phyloP scores from a whole-genome alignment of 495 filamentous ascomycete species.

The Astrocystis sublimbata region DNA sequence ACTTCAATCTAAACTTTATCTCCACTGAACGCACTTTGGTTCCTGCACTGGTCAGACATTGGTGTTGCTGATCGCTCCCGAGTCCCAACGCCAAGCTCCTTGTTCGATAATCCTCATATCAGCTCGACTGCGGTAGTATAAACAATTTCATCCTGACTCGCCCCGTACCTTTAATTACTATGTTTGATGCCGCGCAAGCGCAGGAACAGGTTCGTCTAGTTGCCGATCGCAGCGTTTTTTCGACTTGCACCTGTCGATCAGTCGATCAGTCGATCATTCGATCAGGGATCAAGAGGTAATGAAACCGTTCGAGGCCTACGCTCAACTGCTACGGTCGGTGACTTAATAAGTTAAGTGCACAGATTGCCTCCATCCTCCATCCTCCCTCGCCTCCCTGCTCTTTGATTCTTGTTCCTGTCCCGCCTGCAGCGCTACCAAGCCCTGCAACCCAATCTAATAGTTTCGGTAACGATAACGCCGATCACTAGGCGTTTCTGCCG shows the following conservation, averaged over 20 bases:
- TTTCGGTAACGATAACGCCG: background rate
- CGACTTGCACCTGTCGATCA: slow-evolving; percentile 20
- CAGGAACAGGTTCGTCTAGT: slow-evolving; percentile 5
- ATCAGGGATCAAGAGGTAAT: slow-evolving; percentile 2
- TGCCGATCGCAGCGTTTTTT: slow-evolving; percentile 18
- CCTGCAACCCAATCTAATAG: slow-evolving; percentile 4
- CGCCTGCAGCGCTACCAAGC: slow-evolving; percentile 1
- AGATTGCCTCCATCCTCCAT: too few species aligned
- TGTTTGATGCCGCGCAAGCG: background rate
- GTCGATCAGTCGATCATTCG: slow-evolving; percentile 12
- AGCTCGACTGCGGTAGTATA: too few species aligned
- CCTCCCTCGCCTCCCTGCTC: too few species aligned
- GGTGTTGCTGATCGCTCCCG: background rate
- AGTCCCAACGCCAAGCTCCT: background rate
- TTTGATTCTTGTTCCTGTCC: too few species aligned
- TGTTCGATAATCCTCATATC: slow-evolving; percentile 3
- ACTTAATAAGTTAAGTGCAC: too few species aligned
- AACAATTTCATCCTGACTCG: too few species aligned
- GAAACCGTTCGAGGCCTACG: background rate
- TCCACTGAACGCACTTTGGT: background rate
- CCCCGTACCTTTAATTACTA: too few species aligned
- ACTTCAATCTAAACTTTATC: background rate
- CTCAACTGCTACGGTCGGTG: too few species aligned
- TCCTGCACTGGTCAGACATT: background rate
- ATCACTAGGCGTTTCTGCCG: background rate